Percentiles rank a stretch among this genome's conserved stretches.
Evolutionary conservation across 1,139 yeast genomes (phyloP).

Genomic region (Yamadazyma songkhlaensis): DNA sequence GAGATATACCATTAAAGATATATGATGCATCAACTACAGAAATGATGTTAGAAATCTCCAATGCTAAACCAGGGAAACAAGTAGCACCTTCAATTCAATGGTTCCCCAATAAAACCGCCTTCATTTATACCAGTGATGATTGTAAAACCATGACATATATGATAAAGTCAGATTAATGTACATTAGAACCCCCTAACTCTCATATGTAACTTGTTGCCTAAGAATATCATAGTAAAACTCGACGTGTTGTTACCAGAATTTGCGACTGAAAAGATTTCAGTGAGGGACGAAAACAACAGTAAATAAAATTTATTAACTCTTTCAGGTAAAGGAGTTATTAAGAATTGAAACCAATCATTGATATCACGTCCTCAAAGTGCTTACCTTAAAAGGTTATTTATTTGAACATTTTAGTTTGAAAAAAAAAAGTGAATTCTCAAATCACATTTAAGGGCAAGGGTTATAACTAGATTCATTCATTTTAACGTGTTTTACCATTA

Average conservation of each 20-base stretch:
- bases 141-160: conserved; percentile 30
- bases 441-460: too few relatives aligned
- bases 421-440: too few relatives aligned
- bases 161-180: conserved; percentile 12
- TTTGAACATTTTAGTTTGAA: too few relatives aligned
- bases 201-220: too few relatives aligned
- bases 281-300: neutral
- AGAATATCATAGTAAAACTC: too few relatives aligned
- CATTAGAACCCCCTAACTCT: too few relatives aligned
- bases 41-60: conserved; percentile 33
- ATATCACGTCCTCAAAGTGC: too few relatives aligned
- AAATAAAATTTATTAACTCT: neutral
- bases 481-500: too few relatives aligned
- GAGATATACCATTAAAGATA: conserved; percentile 35
- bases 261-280: neutral
- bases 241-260: neutral
- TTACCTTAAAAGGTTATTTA: too few relatives aligned
- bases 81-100: conserved; percentile 36
- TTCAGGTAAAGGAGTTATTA: too few relatives aligned
- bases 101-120: conserved; percentile 39
- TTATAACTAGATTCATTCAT: too few relatives aligned
- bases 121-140: conserved; percentile 32
- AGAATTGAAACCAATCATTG: too few relatives aligned
- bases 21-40: conserved; percentile 33
- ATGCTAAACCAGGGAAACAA: conserved; percentile 34